phyloP scores from a whole-genome alignment of 2,329 filamentous ascomycete genomes.

The Curvularia spicifera region DNA sequence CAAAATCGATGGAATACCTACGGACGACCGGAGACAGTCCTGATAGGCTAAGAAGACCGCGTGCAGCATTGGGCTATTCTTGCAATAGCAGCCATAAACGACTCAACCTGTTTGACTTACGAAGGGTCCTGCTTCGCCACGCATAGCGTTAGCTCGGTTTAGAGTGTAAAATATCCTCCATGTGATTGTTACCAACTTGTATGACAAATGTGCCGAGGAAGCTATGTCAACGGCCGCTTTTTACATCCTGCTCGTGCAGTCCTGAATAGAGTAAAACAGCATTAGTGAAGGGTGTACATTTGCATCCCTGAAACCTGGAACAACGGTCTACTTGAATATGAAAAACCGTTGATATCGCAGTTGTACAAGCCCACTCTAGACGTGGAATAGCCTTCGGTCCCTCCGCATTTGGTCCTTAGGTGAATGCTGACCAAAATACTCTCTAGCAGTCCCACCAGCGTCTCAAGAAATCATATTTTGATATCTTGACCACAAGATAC shows the following conservation, averaged over 20 bases:
- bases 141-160: background rate
- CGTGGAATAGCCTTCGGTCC: background rate
- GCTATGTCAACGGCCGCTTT: background rate
- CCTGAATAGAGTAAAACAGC: too few relatives aligned
- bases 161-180: background rate
- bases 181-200: background rate
- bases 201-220: background rate
- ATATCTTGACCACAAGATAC: background rate
- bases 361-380: background rate
- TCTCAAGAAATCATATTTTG: background rate
- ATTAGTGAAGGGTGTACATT: background rate
- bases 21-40: background rate
- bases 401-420: background rate
- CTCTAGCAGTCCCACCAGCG: background rate
- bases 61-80: background rate
- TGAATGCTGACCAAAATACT: background rate
- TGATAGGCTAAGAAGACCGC: background rate
- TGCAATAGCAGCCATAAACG: background rate
- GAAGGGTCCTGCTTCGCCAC: background rate
- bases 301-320: too few relatives aligned
- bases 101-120: background rate
- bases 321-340: too few relatives aligned
- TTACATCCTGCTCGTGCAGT: background rate
- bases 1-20: background rate
- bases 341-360: background rate